Base-by-base conservation (phyloP, 805 yeast species). In the Starmera pachycereana region DNA sequence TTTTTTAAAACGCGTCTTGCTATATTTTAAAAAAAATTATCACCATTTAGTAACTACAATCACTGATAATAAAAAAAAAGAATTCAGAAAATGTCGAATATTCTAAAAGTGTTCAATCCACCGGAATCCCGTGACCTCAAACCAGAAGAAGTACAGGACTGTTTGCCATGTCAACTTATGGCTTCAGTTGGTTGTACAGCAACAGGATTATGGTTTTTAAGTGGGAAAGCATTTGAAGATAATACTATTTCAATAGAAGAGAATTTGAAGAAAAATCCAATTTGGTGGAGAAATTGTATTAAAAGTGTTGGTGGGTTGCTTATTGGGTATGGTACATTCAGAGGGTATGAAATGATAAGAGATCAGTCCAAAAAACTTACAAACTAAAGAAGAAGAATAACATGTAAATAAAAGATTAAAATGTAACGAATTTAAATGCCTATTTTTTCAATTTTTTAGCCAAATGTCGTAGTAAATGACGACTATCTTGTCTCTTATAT, bases 101-200 rank as follows among this genome's bases (percentile, higher is more conserved):
- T 54, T 4, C 30, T 48, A 12, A 51, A 48, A 9, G 54, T 54
- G 6, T 47, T 54, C 36, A 44, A 45, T 10, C 59, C 59, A 2
- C 53, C 56, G 7, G 46, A 47, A 12, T 45, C 56, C 12, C 40
- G 59, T 8, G 58, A 54, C 14, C 40, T 54, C 18, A 52, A 53
- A 3, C 69, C 68, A 19, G 71, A 68, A 43, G 66, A 66, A 38
- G 48, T 59, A 32, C 63, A 63, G 43, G 78, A 72, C 46, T 84
- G 95, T 52, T 47, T 79, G 2, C 76, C 82, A 3, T 84, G 95
- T 51, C 81, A 82, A 44, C 55, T 76, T 1, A 73, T 81, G 65
- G 81, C 82, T 35, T 68, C 86, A 1, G 51, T 70, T 8, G 69
- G 77, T 13, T 67, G 79, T 25, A 42, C 80, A 1, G 75, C 66